Percentiles rank a stretch among this genome's conserved stretches.
phyloP scores from a whole-genome alignment of 345 rosid species.

The Salix brachista region DNA sequence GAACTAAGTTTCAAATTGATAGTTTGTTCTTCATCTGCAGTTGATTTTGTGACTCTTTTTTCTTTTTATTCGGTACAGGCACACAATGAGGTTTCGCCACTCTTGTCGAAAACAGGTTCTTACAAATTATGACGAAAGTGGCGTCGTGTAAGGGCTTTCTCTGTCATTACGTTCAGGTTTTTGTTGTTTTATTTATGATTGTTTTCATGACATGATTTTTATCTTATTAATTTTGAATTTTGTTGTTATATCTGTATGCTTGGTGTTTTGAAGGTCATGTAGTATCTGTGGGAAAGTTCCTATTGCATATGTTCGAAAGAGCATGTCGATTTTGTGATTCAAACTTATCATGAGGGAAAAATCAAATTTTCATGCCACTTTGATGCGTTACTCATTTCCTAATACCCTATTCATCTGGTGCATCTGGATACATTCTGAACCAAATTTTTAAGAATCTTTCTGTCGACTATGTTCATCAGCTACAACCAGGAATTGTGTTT shows the following conservation, averaged over 20 bases:
- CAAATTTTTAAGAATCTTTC: neutral
- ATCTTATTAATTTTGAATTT: neutral
- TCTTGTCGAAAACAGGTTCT: slow-evolving; percentile 7
- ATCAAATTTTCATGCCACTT: neutral
- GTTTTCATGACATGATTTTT: neutral
- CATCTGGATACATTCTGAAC: neutral
- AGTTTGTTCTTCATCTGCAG: neutral
- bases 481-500: neutral
- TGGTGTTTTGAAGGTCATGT: slow-evolving; percentile 23
- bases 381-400: neutral
- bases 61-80: neutral
- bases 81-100: slow-evolving; percentile 12
- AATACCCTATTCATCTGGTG: neutral
- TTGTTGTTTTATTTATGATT: neutral
- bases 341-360: neutral
- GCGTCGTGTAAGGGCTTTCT: slow-evolving; percentile 2
- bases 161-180: neutral
- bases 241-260: neutral
- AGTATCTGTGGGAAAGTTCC: too few species aligned
- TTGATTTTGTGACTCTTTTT: neutral
- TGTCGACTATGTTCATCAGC: neutral
- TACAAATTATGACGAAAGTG: slow-evolving; percentile 6
- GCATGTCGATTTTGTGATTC: neutral
- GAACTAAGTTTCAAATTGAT: neutral
- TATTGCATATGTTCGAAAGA: neutral